Evolutionary conservation across 2,329 filamentous ascomycete species (phyloP), one percentile per base, ranked within the genome.

Genomic region (Penicillium brasilianum): DNA sequence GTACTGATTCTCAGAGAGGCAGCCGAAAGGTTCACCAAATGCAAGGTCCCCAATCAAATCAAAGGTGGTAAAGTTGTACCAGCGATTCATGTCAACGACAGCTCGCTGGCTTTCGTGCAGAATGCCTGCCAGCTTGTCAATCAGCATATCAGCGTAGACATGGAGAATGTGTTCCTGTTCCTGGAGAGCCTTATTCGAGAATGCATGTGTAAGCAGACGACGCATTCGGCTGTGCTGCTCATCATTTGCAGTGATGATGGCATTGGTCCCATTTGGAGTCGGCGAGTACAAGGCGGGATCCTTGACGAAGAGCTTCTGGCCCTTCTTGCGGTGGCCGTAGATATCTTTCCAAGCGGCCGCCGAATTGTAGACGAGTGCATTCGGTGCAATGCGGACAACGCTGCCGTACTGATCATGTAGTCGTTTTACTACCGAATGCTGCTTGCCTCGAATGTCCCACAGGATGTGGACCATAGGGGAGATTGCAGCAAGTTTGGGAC

Each of bases 291-390:
- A 61, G 1, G 65, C 60, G 1, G 60, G 63, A 54, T 74, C 70
- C 54, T 72, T 75, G 44, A 66, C 53, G 28, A 70, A 71, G 4
- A 63, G 48, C 43, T 60, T 64, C 4, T 64, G 59, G 7, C 69
- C 71, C 48, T 67, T 63, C 20, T 62, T 67, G 10, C 72, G 70
- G 43, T 72, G 70, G 9, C 74, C 75, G 53, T 78, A 78, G 36
- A 79, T 76, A 8, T 72, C 72, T 52, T 74, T 46, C 43, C 20
- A 46, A 25, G 43, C 20, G 14, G 43, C 43, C 20, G 43, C 43
- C 20, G 43, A 28, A 16, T 28, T 46, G 43, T 46, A 46, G 16
- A 28, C 43, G 13, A 46, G 43, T 25, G 43, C 20, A 46, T 46
- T 46, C 2, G 43, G 43, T 16, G 43, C 20, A 25, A 46, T 46